Evolutionary conservation across 1,139 yeast species (phyloP).

Genomic region (Blastobotrys capitulatus): DNA sequence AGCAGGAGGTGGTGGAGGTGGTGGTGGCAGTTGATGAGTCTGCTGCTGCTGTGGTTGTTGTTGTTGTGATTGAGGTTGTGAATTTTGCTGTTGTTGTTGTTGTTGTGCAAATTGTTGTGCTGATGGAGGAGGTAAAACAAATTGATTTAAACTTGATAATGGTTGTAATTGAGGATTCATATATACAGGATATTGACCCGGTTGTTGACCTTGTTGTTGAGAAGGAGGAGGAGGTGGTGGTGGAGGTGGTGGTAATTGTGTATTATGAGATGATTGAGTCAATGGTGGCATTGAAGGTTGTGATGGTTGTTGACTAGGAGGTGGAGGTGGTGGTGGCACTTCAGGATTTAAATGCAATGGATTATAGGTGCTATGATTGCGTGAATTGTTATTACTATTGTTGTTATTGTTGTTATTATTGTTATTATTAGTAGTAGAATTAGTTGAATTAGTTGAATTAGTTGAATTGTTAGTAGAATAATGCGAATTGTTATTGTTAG

Average conservation of each 20-base stretch:
- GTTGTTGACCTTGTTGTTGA: background rate
- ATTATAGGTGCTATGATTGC: too few species aligned
- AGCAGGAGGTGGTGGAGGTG: background rate
- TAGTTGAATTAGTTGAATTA: background rate
- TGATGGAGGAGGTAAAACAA: background rate
- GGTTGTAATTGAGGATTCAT: background rate
- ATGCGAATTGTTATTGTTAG: too few species aligned
- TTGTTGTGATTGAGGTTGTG: background rate
- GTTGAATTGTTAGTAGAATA: too few species aligned
- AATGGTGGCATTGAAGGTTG: background rate
- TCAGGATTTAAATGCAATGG: too few species aligned
- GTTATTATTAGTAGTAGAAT: background rate
- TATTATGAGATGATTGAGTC: too few species aligned
- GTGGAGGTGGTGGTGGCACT: too few species aligned
- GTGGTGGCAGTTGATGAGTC: background rate
- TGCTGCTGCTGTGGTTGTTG: background rate
- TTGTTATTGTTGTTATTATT: too few species aligned
- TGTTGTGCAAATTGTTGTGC: background rate
- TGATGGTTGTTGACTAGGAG: too few species aligned
- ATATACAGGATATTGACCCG: background rate
- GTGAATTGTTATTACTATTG: too few species aligned
- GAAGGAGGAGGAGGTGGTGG: conserved; percentile 1
- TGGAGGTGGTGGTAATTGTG: background rate
- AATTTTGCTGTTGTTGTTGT: background rate
- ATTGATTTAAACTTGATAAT: background rate